These are phyloP conservation scores for Cutaneotrichosporon spelunceum DNA, from an alignment of 1,284 basidiomycete genomes.

Conservation along the genomic window DNA sequence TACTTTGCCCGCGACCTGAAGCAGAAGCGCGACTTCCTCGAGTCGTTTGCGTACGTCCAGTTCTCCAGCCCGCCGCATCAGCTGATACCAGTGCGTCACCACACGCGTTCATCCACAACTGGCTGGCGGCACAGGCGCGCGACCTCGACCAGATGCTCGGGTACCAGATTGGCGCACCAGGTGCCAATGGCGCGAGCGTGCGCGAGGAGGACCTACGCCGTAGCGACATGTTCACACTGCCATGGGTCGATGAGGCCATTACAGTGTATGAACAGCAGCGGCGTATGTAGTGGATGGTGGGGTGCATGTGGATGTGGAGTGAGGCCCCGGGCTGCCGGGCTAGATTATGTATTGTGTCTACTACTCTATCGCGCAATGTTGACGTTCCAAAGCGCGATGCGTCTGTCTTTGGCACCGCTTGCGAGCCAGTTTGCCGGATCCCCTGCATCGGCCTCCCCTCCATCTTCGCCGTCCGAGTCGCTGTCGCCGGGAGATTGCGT, in stretches of 20 bases:
- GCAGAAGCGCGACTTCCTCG: conserved; percentile 80
- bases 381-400: conserved; percentile 74
- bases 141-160: conserved; percentile 87
- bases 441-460: conserved; percentile 50
- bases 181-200: conserved; percentile 55
- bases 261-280: conserved; percentile 46
- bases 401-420: conserved; percentile 67
- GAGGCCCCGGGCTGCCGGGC: background rate
- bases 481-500: conserved; percentile 41
- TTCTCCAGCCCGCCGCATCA: background rate
- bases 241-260: conserved; percentile 64
- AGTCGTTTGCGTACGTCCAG: conserved; percentile 63
- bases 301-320: background rate
- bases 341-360: conserved; percentile 10
- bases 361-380: conserved; percentile 35
- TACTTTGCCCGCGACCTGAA: conserved; percentile 81
- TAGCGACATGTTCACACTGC: conserved; percentile 82
- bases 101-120: conserved; percentile 74
- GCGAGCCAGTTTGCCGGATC: conserved; percentile 62
- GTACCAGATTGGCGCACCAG: conserved; percentile 65
- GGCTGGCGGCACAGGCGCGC: conserved; percentile 84
- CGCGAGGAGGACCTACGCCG: conserved; percentile 80
- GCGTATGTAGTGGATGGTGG: conserved; percentile 14
- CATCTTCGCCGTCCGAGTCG: conserved; percentile 56
- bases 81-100: conserved; percentile 33